These are phyloP conservation scores for Penicillium simplicissimum DNA, from an alignment of 495 filamentous ascomycete species.

Conservation along the genomic window DNA sequence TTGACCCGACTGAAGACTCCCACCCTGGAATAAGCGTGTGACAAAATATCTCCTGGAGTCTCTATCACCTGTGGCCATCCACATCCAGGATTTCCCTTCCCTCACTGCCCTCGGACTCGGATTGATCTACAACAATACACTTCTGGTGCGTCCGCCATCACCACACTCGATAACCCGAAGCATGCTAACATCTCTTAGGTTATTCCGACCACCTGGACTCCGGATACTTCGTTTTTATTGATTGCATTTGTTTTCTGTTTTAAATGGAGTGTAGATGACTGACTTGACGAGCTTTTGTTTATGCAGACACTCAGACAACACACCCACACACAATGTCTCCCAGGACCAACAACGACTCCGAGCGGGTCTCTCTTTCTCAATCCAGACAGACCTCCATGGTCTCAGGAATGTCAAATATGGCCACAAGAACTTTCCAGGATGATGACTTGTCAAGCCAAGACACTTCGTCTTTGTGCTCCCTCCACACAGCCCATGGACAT, in stretches of 20 bases:
- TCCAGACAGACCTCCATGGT: slow-evolving; percentile 41
- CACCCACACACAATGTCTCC: slow-evolving; percentile 38
- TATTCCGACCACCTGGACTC: slow-evolving; percentile 26
- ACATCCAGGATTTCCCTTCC: background rate
- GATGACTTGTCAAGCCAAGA: slow-evolving; percentile 51
- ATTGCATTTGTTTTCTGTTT: slow-evolving; percentile 16
- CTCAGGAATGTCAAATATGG: slow-evolving; percentile 43
- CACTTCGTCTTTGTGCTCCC: slow-evolving; percentile 46
- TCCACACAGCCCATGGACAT: slow-evolving; percentile 39
- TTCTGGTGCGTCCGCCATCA: slow-evolving; percentile 21
- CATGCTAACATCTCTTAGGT: slow-evolving; percentile 23
- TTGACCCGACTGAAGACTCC: background rate
- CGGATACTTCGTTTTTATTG: slow-evolving; percentile 17
- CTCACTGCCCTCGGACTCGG: slow-evolving; percentile 9
- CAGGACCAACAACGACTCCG: slow-evolving; percentile 40
- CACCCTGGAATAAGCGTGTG: slow-evolving; percentile 13
- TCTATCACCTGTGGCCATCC: background rate
- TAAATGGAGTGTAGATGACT: slow-evolving; percentile 32
- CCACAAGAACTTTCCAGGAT: slow-evolving; percentile 48
- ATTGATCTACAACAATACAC: background rate
- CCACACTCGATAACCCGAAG: background rate
- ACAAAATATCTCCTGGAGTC: slow-evolving; percentile 5
- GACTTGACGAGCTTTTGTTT: slow-evolving; percentile 31
- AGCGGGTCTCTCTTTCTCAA: slow-evolving; percentile 39
- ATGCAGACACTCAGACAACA: background rate